Percentiles rank a stretch among this genome's conserved stretches.
These are phyloP conservation scores for Adansonia gregorii DNA, from an alignment of 441 rosid genomes.

Conservation along the genomic window DNA sequence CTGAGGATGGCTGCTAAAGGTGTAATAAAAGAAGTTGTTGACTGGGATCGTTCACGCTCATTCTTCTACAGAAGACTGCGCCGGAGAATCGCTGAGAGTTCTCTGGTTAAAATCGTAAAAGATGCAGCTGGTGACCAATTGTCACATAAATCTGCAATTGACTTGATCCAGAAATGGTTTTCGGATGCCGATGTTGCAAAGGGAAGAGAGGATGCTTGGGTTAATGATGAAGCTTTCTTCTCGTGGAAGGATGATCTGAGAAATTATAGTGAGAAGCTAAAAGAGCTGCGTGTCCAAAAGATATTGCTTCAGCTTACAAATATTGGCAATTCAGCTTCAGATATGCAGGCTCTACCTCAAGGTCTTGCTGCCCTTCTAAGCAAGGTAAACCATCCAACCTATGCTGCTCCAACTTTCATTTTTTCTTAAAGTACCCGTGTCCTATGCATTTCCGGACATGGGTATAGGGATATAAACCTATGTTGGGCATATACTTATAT, in stretches of 20 bases:
- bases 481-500: too few species aligned
- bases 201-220: constrained; percentile 71
- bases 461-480: too few species aligned
- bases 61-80: constrained; percentile 75
- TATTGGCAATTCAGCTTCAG: constrained; percentile 65
- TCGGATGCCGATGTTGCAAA: constrained; percentile 53
- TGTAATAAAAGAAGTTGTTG: constrained; percentile 86
- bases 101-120: constrained; percentile 61
- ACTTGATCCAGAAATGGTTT: constrained; percentile 78
- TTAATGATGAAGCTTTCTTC: constrained; percentile 80
- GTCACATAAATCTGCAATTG: constrained; percentile 61
- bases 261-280: constrained; percentile 67
- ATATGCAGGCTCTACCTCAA: constrained; percentile 83
- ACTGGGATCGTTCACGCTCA: constrained; percentile 72
- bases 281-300: constrained; percentile 78
- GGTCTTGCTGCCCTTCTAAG: constrained; percentile 83
- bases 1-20: constrained; percentile 98
- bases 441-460: too few species aligned
- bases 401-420: too few species aligned
- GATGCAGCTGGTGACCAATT: constrained; percentile 75
- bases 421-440: too few species aligned
- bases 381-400: constrained; percentile 53
- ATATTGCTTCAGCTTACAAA: constrained; percentile 65
- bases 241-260: constrained; percentile 66
- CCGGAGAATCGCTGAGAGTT: constrained; percentile 78